These are phyloP conservation scores for Hypoxylon cercidicola DNA, from an alignment of 495 filamentous ascomycete genomes.

Conservation along the genomic window DNA sequence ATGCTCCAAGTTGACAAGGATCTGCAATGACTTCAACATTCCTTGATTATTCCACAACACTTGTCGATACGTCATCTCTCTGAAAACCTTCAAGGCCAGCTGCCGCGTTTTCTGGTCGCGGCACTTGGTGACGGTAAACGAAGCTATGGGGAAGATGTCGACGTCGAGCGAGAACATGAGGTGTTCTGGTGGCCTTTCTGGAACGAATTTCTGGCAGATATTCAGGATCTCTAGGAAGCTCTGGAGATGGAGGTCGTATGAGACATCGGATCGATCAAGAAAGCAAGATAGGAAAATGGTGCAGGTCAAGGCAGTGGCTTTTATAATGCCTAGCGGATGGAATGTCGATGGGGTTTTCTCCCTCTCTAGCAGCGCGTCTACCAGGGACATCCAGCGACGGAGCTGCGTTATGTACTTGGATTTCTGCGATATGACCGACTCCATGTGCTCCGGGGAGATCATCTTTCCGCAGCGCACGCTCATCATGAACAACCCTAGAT, in stretches of 20 bases:
- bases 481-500: constrained; percentile 37
- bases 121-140: constrained; percentile 35
- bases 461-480: constrained; percentile 24
- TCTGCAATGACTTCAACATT: constrained; percentile 30
- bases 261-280: constrained; percentile 32
- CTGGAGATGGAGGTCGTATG: constrained; percentile 31
- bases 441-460: constrained; percentile 12
- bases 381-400: constrained; percentile 27
- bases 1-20: constrained; percentile 33
- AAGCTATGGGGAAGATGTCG: constrained; percentile 37
- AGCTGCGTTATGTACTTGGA: constrained; percentile 22
- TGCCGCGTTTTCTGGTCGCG: constrained; percentile 30
- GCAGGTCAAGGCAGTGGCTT: constrained; percentile 20
- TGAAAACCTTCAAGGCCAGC: constrained; percentile 29
- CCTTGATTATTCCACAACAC: constrained; percentile 37
- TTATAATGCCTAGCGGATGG: constrained; percentile 28
- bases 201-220: constrained; percentile 25
- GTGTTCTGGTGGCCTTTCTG: constrained; percentile 21
- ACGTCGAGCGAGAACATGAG: constrained; percentile 33
- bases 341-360: constrained; percentile 17
- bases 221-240: constrained; percentile 32
- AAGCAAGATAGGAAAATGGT: constrained; percentile 39
- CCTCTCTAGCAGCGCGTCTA: constrained; percentile 20
- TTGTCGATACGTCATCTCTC: constrained; percentile 30
- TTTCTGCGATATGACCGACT: constrained; percentile 16